Conservation (phyloP, 352 stramenopile species). For the Phytophthora pistaciae region DNA sequence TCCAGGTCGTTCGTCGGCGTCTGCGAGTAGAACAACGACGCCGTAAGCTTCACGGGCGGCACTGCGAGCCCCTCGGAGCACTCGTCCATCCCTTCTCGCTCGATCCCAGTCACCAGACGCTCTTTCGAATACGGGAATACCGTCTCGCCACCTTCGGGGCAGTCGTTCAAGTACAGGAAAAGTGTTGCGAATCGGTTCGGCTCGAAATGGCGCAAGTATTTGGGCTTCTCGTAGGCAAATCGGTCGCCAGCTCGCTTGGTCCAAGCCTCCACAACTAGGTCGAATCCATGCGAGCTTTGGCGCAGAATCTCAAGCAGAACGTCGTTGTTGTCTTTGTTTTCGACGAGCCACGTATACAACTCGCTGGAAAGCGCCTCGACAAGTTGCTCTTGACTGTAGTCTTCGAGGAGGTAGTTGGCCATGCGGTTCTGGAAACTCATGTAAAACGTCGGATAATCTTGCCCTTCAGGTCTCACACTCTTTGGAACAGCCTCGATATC, state of each 20-base stretch:
- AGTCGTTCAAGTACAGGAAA: conserved; percentile 96
- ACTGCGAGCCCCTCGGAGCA: conserved; percentile 75
- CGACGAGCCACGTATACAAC: conserved; percentile 59
- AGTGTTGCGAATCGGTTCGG: conserved; percentile 95
- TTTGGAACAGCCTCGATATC: conserved; percentile 42
- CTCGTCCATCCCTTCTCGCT: conserved; percentile 70
- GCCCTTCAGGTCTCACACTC: conserved; percentile 45
- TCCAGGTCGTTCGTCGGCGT: conserved; percentile 70
- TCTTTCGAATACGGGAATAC: conserved; percentile 91
- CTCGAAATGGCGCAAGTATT: conserved; percentile 66
- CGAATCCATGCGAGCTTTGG: conserved; percentile 45
- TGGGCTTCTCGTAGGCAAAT: conserved; percentile 61
- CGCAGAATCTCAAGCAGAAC: conserved; percentile 60
- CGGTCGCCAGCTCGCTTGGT: conserved; percentile 52
- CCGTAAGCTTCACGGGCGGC: conserved; percentile 68
- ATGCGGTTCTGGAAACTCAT: conserved; percentile 68
- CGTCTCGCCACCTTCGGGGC: conserved; percentile 93
- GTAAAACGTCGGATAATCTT: conserved; percentile 67
- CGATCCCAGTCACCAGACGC: conserved; percentile 62
- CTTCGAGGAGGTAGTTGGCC: conserved; percentile 54
- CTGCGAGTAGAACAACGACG: conserved; percentile 79
- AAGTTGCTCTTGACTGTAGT: conserved; percentile 56
- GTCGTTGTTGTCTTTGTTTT: conserved; percentile 58
- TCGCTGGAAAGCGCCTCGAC: conserved; percentile 40
- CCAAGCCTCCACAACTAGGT: conserved; percentile 56